Percentiles rank a stretch among this genome's conserved stretches.
Conservation (phyloP, 148 eudicot species). For the Fagopyrum esculentum region DNA sequence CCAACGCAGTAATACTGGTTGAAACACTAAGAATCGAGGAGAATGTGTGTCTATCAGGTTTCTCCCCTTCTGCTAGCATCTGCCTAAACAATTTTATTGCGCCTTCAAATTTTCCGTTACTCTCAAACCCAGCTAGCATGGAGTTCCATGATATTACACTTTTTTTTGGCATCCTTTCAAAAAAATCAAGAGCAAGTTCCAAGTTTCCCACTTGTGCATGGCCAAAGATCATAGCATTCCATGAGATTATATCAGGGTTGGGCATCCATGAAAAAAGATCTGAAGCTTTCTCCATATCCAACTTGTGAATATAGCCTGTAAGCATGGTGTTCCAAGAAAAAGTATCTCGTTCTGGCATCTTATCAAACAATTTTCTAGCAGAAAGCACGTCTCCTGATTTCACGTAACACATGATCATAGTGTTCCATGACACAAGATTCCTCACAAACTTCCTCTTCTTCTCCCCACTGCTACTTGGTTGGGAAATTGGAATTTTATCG, state of each 20-base stretch:
- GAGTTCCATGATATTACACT: constrained; percentile 48
- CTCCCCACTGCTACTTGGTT: constrained; percentile 9
- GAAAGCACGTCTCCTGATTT: constrained; percentile 33
- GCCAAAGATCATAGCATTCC: constrained; percentile 47
- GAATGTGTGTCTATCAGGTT: constrained; percentile 45
- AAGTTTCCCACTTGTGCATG: constrained; percentile 37
- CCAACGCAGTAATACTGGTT: constrained; percentile 29
- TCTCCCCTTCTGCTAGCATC: constrained; percentile 35
- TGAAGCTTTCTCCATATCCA: constrained; percentile 45
- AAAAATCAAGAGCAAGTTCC: constrained; percentile 34
- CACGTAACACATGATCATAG: constrained; percentile 57
- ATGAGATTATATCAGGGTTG: constrained; percentile 38
- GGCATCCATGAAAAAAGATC: constrained; percentile 43
- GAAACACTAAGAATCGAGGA: constrained; percentile 43
- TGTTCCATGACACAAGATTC: constrained; percentile 49
- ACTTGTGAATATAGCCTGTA: constrained; percentile 34
- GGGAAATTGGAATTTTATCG: constrained; percentile 27
- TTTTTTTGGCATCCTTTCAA: constrained; percentile 31
- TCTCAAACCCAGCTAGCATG: constrained; percentile 37
- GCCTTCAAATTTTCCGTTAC: constrained; percentile 35
- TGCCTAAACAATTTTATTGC: constrained; percentile 34
- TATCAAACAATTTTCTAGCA: constrained; percentile 39
- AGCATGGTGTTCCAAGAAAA: constrained; percentile 54
- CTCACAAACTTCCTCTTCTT: constrained; percentile 27
- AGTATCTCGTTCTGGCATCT: constrained; percentile 35